Evolutionary conservation across 1,139 yeast genomes (phyloP), one percentile per base, ranked within the genome.

Genomic region (Williopsis jadinii): DNA sequence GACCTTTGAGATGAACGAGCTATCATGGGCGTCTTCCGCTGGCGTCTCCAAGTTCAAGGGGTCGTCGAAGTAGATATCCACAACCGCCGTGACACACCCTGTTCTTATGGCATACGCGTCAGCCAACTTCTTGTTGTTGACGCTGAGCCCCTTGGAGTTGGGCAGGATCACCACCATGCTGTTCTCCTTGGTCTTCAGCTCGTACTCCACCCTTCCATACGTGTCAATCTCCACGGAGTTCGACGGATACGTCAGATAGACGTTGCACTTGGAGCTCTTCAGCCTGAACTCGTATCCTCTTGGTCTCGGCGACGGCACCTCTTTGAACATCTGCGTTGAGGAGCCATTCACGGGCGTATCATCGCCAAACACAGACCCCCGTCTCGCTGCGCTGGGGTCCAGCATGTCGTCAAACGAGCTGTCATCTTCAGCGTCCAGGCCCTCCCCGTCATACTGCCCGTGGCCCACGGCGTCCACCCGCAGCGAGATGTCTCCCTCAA

Each of bases 1-100:
- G 38, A 66, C 47, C 27, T 53, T 55, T 1, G 56, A 44, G 15
- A 65, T 53, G 26, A 63, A 50, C 3, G 63, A 51, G 8, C 5
- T 28, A n/a, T 28, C 47, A n/a, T 12, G 37, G 13, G 26, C 6
- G 19, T 19, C 11, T 9, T 19, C 28, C 9, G 42, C 14, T 4
- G 44, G 42, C 1, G 41, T 10, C 11, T 44, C 50, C 5, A 38
- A 27, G 28, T 35, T 11, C 28, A 53, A 40, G 3, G 53, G 46
- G 34, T 53, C 55, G 28, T 44, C 36, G 30, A 46, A 48, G 42
- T 53, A 53, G 8, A 51, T 30, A 30, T 53, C 56, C 11, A 53
- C 19, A 10, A 53, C 28, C 3, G 53, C 53, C 31, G 50, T 49
- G 24, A 53, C 55, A 42, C 55, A 52, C 1, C 56, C 55, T 3